Percentiles rank a stretch among this genome's conserved stretches.
Evolutionary conservation across 2,329 filamentous ascomycete genomes (phyloP).

Genomic region (Fusarium humuli): DNA sequence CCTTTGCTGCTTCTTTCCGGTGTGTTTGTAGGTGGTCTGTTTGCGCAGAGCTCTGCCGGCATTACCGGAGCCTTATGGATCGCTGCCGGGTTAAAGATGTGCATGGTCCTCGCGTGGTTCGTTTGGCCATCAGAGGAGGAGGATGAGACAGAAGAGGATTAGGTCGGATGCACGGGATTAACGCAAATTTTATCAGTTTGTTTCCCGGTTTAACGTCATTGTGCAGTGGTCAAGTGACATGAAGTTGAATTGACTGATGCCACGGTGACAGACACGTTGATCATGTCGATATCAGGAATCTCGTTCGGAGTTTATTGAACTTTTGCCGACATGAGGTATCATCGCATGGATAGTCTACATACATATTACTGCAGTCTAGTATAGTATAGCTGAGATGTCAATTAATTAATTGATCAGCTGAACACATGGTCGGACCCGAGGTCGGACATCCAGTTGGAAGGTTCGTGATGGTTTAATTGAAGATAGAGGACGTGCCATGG

Average conservation of each 20-base stretch:
- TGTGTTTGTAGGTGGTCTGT: slow-evolving; percentile 61
- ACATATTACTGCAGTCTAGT: background rate
- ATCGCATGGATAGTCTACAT: background rate
- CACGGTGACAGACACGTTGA: slow-evolving; percentile 20
- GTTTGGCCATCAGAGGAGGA: slow-evolving; percentile 66
- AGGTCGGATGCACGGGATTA: background rate
- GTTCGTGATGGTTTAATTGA: slow-evolving; percentile 14
- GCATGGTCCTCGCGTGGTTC: slow-evolving; percentile 69
- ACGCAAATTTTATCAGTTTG: background rate
- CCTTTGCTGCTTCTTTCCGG: slow-evolving; percentile 62
- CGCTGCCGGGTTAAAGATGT: slow-evolving; percentile 66
- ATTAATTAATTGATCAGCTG: slow-evolving; percentile 21
- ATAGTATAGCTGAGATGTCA: background rate
- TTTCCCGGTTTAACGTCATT: slow-evolving; percentile 4
- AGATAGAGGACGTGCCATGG: slow-evolving; percentile 14
- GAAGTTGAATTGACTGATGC: slow-evolving; percentile 24
- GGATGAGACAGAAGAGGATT: slow-evolving; percentile 8
- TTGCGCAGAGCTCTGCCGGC: slow-evolving; percentile 60
- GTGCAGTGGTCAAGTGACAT: slow-evolving; percentile 24
- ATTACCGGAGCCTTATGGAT: slow-evolving; percentile 69
- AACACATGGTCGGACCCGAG: slow-evolving; percentile 16
- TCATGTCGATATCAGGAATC: slow-evolving; percentile 28
- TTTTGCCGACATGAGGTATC: slow-evolving; percentile 7
- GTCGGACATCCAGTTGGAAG: slow-evolving; percentile 27
- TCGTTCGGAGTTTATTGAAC: slow-evolving; percentile 13